Evolutionary conservation across 148 eudicot species (phyloP), one percentile per base, ranked within the genome.

Genomic region (Vaccinium vitisidaea): DNA sequence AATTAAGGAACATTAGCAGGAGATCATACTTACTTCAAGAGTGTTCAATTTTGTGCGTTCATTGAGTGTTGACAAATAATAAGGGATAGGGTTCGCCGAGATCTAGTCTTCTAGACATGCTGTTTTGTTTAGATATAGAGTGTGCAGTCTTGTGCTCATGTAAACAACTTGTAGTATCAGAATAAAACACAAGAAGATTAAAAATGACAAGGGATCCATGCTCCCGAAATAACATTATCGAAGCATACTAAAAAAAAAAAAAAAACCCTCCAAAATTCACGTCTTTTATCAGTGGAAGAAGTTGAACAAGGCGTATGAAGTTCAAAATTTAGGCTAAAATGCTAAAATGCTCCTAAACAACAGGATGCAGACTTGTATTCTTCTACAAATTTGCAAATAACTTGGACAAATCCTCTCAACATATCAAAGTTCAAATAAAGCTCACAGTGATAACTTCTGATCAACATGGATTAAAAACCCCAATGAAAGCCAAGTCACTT

Each of bases 321-420:
- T 74, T 74, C 52, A 74, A 43, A n/a, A 74, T 19, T 30, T 74
- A 16, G 77, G 77, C 19, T 16, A 39, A 74, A 74, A 74, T 74
- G 50, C 23, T 8, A 39, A 74, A 74, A 74, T 74, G 50, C 23
- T 8, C 25, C 46, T 5, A 74, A 74, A 43, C 25, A 19, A 52
- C 43, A 43, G 19, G 53, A 32, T 74, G 50, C 77, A 39, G 52
- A 16, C 77, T 15, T 16, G 52, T 39, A 19, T 74, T 18, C 52
- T 70, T 74, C 52, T 18, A 43, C n/a, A 74, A 43, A 21, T 36
- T 32, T 14, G 9, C 46, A 30, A 73, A 73, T 16, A 32, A 30
- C 75, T 30, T 43, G 49, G 36, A 73, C 3, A 71, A 71, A 21
- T 32, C 76, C 36, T 14, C 46, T 36, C 48, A 14, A 36, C 69